phyloP scores from a whole-genome alignment of 805 yeast species.

The Cyberlindnera japonica region DNA sequence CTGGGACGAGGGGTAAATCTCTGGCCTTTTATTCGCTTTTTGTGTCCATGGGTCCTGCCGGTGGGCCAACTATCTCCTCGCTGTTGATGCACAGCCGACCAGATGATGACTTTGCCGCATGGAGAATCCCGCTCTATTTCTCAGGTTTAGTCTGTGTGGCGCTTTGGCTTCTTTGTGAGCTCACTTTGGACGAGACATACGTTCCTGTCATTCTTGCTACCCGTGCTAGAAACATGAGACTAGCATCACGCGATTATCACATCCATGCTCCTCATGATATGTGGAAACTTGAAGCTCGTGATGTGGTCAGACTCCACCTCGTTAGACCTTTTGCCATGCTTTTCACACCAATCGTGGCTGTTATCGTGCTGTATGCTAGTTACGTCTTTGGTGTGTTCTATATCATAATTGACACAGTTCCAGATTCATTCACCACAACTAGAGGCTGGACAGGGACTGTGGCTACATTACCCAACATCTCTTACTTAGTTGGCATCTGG shows the following conservation, averaged over 20 bases:
- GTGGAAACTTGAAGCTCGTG: conserved; percentile 16
- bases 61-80: conserved; percentile 50
- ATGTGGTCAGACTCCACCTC: conserved; percentile 15
- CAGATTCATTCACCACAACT: conserved; percentile 32
- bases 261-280: conserved; percentile 19
- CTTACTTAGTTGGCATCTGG: conserved; percentile 37
- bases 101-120: conserved; percentile 36
- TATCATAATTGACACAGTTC: conserved; percentile 41
- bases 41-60: conserved; percentile 39
- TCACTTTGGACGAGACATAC: conserved; percentile 27
- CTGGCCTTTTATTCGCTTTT: conserved; percentile 46
- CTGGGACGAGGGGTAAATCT: conserved; percentile 50
- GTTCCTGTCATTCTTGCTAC: conserved; percentile 14
- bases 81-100: conserved; percentile 37
- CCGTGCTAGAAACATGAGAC: conserved; percentile 14
- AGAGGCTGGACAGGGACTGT: conserved; percentile 33
- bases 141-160: conserved; percentile 40
- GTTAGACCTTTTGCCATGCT: conserved; percentile 22
- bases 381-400: conserved; percentile 48
- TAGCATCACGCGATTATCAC: conserved; percentile 8
- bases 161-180: conserved; percentile 34
- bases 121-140: conserved; percentile 60
- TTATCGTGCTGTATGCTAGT: conserved; percentile 43
- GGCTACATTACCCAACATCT: conserved; percentile 33
- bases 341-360: conserved; percentile 33